Evolutionary conservation across 495 filamentous ascomycete genomes (phyloP), one percentile per base, ranked within the genome.

Genomic region (Rhypophila decipiens): DNA sequence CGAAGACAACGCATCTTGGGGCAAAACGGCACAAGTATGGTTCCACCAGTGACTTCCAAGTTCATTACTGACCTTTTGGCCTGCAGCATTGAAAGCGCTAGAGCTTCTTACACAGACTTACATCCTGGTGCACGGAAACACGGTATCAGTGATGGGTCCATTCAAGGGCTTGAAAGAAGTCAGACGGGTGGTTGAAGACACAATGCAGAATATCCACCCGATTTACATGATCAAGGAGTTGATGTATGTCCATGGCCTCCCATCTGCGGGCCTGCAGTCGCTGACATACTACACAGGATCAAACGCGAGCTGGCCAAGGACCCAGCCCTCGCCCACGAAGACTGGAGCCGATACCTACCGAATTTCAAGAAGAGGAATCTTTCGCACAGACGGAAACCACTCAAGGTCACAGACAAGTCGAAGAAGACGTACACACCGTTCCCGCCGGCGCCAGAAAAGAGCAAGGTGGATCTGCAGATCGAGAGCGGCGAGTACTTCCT

Each of bases 401-500:
- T 80, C 71, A 90, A 88, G 67, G 82, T 99, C 49, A 85, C 79
- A 37, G 90, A 99, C 71, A 99, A 97, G 68, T 69, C 73, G 60
- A 95, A 93, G 78, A 97, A 95, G 78, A 68, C 76, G 9, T 97
- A 96, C 73, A 99, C 94, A 47, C 88, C 86, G 18, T 85, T 84
- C 76, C 80, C 80, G 46, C 77, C 78, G 19, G 66, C 72, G 24
- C 69, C 70, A 33, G 70, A 78, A 61, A 76, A 74, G 76, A 95
- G 89, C 78, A 99, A 97, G 80, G 79, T 99, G 50, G 93, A 99
- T 66, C 69, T 93, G 63, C 91, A 97, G 77, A 93, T 97, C 70
- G 93, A 99, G 78, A 90, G 80, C 56, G 94, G 94, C 62, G 93
- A 97, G 72, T 97, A 93, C 70, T 96, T 97, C 71, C 69, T 97